Conservation (phyloP, 2,329 filamentous ascomycete genomes). For the Fusarium concolor region DNA sequence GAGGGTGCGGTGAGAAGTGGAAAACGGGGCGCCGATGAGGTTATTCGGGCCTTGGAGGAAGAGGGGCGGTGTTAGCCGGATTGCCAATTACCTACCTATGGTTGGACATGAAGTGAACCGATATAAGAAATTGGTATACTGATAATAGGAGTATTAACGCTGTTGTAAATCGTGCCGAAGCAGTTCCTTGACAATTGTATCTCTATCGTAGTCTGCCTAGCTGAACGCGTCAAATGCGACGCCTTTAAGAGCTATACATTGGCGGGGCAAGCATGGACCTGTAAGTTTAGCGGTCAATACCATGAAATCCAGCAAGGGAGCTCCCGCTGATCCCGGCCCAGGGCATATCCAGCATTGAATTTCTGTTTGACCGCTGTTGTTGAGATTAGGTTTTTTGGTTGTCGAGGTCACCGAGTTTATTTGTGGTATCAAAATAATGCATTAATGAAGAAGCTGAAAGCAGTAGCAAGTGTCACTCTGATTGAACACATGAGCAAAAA, state of each 20-base stretch:
- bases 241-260: neutral
- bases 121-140: neutral
- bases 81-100: neutral
- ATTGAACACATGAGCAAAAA: neutral
- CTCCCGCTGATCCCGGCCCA: slow-evolving; percentile 32
- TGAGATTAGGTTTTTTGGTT: slow-evolving; percentile 28
- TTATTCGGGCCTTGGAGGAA: slow-evolving; percentile 20
- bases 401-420: slow-evolving; percentile 34
- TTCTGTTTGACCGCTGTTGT: slow-evolving; percentile 40
- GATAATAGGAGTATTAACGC: too few species aligned
- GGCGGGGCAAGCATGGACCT: slow-evolving; percentile 4
- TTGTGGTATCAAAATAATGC: neutral
- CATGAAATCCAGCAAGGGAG: slow-evolving; percentile 30
- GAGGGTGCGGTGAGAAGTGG: slow-evolving; percentile 43
- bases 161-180: neutral
- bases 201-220: too few species aligned
- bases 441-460: neutral
- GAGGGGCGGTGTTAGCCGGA: neutral
- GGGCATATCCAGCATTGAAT: slow-evolving; percentile 16
- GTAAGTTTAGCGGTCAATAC: slow-evolving; percentile 31
- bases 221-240: slow-evolving; percentile 15
- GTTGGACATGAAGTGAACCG: neutral
- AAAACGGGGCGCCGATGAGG: slow-evolving; percentile 31
- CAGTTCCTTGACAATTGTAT: neutral
- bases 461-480: neutral